These are phyloP conservation scores for Pseudocercospora macadamiae DNA, from an alignment of 2,329 filamentous ascomycete genomes.

Conservation along the genomic window DNA sequence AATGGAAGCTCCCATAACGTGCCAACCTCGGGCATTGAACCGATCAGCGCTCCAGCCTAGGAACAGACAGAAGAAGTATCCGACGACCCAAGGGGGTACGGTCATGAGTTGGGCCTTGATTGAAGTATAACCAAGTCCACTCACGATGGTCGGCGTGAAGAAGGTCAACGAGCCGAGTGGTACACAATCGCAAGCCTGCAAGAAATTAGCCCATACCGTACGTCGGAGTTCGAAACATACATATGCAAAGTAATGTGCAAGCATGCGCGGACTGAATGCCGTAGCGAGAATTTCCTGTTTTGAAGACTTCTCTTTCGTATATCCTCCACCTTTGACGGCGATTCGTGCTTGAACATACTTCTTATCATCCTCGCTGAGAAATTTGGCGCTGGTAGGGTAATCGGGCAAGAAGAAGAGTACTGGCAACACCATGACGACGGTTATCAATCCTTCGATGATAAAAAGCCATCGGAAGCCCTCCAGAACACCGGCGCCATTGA, in stretches of 20 bases:
- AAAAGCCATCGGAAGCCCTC: slow-evolving; percentile 52
- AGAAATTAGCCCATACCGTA: neutral
- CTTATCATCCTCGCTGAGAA: slow-evolving; percentile 33
- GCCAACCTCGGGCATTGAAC: slow-evolving; percentile 30
- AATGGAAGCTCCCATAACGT: slow-evolving; percentile 28
- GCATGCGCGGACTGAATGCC: slow-evolving; percentile 42
- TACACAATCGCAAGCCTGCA: slow-evolving; percentile 34
- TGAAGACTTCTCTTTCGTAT: slow-evolving; percentile 41
- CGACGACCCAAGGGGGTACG: slow-evolving; percentile 40
- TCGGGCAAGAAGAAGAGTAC: slow-evolving; percentile 35
- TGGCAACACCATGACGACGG: slow-evolving; percentile 30
- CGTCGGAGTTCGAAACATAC: slow-evolving; percentile 9
- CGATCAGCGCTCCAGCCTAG: slow-evolving; percentile 33
- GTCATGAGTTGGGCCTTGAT: slow-evolving; percentile 48
- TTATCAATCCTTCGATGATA: slow-evolving; percentile 34
- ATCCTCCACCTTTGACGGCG: slow-evolving; percentile 40
- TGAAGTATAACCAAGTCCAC: slow-evolving; percentile 52
- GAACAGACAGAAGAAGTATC: slow-evolving; percentile 36
- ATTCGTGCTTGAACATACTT: slow-evolving; percentile 33
- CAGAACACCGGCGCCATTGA: slow-evolving; percentile 42
- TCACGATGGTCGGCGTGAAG: slow-evolving; percentile 57
- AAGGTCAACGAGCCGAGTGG: slow-evolving; percentile 46
- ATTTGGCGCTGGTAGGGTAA: slow-evolving; percentile 35
- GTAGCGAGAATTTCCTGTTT: slow-evolving; percentile 43
- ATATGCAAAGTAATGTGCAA: slow-evolving; percentile 42